Evolutionary conservation across 2,329 filamentous ascomycete genomes (phyloP).

Genomic region (Aspergillus aculeatus): DNA sequence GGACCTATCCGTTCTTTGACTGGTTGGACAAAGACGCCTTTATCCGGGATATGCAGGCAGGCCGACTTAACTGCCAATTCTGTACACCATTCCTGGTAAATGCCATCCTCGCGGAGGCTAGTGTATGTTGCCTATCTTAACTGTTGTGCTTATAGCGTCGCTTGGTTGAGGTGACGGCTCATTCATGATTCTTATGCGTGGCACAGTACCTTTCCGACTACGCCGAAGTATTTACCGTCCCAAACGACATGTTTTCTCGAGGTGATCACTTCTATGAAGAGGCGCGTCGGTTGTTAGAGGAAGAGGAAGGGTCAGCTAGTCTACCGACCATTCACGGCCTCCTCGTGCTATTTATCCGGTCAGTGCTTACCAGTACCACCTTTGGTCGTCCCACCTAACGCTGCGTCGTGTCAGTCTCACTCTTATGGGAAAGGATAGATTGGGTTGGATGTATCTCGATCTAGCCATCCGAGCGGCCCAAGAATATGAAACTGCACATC

Average conservation of each 20-base stretch:
- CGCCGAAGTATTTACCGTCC: slow-evolving; percentile 26
- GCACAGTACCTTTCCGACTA: slow-evolving; percentile 27
- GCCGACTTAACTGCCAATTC: slow-evolving; percentile 25
- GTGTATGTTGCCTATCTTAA: slow-evolving; percentile 24
- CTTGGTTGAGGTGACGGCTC: neutral
- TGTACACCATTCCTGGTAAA: slow-evolving; percentile 39
- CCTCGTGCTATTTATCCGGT: slow-evolving; percentile 26
- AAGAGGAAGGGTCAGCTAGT: slow-evolving; percentile 24
- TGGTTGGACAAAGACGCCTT: slow-evolving; percentile 34
- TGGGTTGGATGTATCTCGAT: slow-evolving; percentile 29
- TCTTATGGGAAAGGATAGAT: slow-evolving; percentile 32
- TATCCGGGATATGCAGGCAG: slow-evolving; percentile 29
- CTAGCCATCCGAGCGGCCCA: slow-evolving; percentile 23
- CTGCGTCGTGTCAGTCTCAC: slow-evolving; percentile 16
- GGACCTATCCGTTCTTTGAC: slow-evolving; percentile 30
- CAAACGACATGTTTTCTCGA: slow-evolving; percentile 23
- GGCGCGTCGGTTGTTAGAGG: slow-evolving; percentile 27
- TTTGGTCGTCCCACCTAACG: neutral
- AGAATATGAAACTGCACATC: slow-evolving; percentile 20
- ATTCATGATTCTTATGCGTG: slow-evolving; percentile 3
- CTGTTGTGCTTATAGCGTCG: neutral
- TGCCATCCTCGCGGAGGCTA: slow-evolving; percentile 33
- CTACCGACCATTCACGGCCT: slow-evolving; percentile 30
- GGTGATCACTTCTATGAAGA: slow-evolving; percentile 33
- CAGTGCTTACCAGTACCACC: neutral